Evolutionary conservation across 192 early-diverging fungal genomes (phyloP).

Genomic region (Chytriomyces confervae): DNA sequence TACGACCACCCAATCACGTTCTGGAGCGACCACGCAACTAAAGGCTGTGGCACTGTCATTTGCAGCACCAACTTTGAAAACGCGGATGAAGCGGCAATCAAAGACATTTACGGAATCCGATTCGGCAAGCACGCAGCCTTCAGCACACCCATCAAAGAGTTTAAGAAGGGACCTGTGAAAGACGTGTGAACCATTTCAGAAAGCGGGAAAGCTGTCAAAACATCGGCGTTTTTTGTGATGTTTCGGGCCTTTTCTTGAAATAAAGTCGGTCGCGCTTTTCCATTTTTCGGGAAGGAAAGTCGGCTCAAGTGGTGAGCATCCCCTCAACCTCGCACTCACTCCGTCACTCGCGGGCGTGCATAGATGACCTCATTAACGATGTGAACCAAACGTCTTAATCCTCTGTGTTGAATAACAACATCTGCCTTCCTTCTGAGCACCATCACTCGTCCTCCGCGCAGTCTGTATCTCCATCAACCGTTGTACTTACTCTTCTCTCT

Average conservation of each 20-base stretch:
- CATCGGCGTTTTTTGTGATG: neutral
- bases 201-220: neutral
- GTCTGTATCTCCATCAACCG: no score
- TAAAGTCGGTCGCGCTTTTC: neutral
- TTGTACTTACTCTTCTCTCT: neutral
- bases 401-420: constrained; percentile 19
- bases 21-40: constrained; percentile 54
- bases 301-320: neutral
- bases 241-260: neutral
- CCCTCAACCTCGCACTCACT: neutral
- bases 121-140: constrained; percentile 58
- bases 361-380: constrained; percentile 12
- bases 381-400: constrained; percentile 27
- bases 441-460: neutral
- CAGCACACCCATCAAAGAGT: constrained; percentile 57
- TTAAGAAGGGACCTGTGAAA: constrained; percentile 45
- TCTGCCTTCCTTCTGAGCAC: constrained; percentile 29
- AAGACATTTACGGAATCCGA: constrained; percentile 37
- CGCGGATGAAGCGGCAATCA: constrained; percentile 15
- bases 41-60: constrained; percentile 52
- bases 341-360: neutral
- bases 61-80: constrained; percentile 38
- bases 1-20: constrained; percentile 59
- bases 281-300: neutral
- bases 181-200: constrained; percentile 25